Conservation (phyloP, 2,329 filamentous ascomycete species). For the Cytospora mali region DNA sequence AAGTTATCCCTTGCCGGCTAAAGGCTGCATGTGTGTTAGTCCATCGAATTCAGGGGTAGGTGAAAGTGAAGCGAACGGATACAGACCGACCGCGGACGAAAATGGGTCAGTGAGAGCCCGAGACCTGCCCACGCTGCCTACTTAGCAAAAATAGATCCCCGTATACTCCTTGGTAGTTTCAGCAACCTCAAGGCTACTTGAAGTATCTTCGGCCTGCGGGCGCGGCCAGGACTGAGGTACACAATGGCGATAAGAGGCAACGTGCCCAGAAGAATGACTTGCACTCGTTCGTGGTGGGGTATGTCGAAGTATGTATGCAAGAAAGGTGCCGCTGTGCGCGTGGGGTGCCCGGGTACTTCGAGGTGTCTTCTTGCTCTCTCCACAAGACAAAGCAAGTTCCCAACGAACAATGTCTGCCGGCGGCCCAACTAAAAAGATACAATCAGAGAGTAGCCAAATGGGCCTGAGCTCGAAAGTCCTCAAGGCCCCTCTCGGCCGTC, state of each 20-base stretch:
- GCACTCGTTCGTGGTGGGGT: not conserved
- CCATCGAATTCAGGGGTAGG: conserved; percentile 15
- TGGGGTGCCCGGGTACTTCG: not conserved
- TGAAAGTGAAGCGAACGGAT: conserved; percentile 9
- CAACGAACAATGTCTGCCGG: not conserved
- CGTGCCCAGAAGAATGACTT: not conserved
- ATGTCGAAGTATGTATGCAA: not conserved
- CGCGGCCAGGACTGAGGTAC: not conserved
- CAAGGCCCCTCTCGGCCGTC: not conserved
- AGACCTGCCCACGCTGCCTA: not conserved
- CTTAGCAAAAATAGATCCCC: not conserved
- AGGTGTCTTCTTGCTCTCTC: not conserved
- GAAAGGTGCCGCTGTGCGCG: not conserved
- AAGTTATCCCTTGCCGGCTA: conserved; percentile 15
- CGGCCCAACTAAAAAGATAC: not conserved
- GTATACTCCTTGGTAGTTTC: not conserved
- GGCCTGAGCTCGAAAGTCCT: not conserved
- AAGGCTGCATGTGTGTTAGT: conserved; percentile 13
- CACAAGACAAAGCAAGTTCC: not conserved
- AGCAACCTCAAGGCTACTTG: not conserved
- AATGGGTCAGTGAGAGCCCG: conserved; percentile 8
- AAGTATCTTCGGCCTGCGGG: not conserved
- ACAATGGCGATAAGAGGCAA: not conserved
- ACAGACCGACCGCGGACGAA: conserved; percentile 16
- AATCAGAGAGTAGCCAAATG: not conserved